Percentiles rank a stretch among this genome's conserved stretches.
Evolutionary conservation across 148 eudicot genomes (phyloP).

Genomic region (Bassia scoparia): DNA sequence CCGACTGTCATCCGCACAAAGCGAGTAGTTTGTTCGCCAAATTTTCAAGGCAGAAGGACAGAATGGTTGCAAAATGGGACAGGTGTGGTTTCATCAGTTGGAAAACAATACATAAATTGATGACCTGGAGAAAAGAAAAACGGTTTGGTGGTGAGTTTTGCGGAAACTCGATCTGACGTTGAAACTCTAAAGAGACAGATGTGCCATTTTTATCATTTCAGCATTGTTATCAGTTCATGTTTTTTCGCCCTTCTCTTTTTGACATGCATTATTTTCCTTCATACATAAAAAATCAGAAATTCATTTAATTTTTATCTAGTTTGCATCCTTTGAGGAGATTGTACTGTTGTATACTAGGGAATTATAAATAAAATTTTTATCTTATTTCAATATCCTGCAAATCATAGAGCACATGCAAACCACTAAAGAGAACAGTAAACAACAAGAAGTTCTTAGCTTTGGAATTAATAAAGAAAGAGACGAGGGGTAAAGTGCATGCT

Average conservation of each 20-base stretch:
- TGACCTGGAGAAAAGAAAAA: constrained; percentile 18
- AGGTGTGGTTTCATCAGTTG: constrained; percentile 28
- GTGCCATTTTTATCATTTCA: neutral
- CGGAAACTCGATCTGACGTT: constrained; percentile 21
- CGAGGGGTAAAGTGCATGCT: too few species aligned
- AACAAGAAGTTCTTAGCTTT: too few species aligned
- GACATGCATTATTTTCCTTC: neutral
- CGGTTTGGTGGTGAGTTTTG: neutral
- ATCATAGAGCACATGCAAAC: neutral
- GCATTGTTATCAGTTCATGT: too few species aligned
- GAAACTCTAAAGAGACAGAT: constrained; percentile 4
- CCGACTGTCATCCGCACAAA: neutral
- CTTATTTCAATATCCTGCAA: neutral
- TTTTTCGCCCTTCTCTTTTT: neutral
- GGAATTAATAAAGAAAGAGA: too few species aligned
- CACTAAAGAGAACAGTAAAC: neutral
- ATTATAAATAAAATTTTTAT: neutral
- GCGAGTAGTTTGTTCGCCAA: neutral
- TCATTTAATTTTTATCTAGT: neutral
- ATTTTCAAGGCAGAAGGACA: constrained; percentile 3
- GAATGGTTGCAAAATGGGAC: constrained; percentile 7
- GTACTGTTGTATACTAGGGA: neutral
- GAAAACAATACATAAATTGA: constrained; percentile 24
- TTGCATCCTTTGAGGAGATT: neutral
- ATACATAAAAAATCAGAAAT: neutral